These are phyloP conservation scores for Phytophthora pseudosyringae DNA, from an alignment of 352 stramenopile species.

Conservation along the genomic window DNA sequence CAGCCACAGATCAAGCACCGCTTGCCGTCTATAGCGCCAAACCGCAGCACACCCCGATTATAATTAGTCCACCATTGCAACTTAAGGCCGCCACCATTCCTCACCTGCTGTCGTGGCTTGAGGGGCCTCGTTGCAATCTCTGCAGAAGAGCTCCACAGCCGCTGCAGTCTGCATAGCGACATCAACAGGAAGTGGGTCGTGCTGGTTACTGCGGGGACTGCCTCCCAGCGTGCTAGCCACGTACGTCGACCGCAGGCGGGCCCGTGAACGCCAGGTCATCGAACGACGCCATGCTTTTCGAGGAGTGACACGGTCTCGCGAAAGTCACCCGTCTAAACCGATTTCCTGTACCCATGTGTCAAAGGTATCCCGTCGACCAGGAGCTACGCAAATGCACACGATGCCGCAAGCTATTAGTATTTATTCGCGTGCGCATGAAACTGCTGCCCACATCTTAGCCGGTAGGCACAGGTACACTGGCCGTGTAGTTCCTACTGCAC, in stretches of 20 bases:
- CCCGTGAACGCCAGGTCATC: constrained; percentile 74
- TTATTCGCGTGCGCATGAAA: no score
- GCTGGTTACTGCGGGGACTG: not conserved
- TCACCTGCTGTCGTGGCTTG: constrained; percentile 58
- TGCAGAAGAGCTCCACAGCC: constrained; percentile 51
- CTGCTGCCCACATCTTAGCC: no score
- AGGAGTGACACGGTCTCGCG: not conserved
- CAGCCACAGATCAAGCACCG: constrained; percentile 71
- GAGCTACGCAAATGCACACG: no score
- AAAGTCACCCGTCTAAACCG: constrained; percentile 10
- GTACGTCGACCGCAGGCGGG: constrained; percentile 22
- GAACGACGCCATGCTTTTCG: constrained; percentile 61
- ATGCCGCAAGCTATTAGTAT: no score
- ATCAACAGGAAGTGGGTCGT: not conserved
- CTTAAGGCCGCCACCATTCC: not conserved
- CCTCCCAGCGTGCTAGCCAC: not conserved
- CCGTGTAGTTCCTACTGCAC: no score
- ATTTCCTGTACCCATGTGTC: constrained; percentile 14
- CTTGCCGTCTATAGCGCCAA: constrained; percentile 52
- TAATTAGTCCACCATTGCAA: not conserved
- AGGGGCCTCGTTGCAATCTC: constrained; percentile 68
- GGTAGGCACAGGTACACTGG: no score
- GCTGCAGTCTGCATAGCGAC: not conserved
- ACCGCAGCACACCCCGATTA: not conserved
- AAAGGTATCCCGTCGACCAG: no score